Evolutionary conservation across 2,329 filamentous ascomycete species (phyloP).

Genomic region (Dactylellina haptotyla): DNA sequence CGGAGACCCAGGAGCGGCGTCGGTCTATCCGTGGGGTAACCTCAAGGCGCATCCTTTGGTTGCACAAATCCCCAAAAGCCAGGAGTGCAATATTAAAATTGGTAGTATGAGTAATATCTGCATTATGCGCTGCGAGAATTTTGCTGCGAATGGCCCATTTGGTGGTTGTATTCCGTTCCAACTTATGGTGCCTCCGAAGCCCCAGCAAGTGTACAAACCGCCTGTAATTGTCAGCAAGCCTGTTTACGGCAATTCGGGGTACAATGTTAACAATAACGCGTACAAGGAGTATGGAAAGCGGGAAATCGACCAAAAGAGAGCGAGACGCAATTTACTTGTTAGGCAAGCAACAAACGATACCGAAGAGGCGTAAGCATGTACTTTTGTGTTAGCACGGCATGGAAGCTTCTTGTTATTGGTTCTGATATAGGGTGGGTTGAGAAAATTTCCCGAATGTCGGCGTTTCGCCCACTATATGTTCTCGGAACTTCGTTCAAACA

Average conservation of each 20-base stretch:
- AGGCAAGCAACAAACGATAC: too few relatives aligned
- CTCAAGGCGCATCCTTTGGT: background rate
- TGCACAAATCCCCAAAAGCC: background rate
- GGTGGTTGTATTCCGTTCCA: slow-evolving; percentile 71
- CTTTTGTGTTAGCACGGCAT: too few relatives aligned
- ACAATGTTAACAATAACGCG: background rate
- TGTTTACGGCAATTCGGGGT: background rate
- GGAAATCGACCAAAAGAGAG: background rate
- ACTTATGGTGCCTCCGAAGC: slow-evolving; percentile 6
- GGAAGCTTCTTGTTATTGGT: too few relatives aligned
- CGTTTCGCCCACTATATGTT: too few relatives aligned
- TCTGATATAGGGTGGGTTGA: too few relatives aligned
- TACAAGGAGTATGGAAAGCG: slow-evolving; percentile 5
- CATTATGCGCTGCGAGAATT: slow-evolving; percentile 23
- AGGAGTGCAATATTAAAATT: background rate
- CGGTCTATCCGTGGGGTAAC: slow-evolving; percentile 4
- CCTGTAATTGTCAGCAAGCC: background rate
- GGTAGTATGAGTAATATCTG: slow-evolving; percentile 4
- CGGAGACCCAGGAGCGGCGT: background rate
- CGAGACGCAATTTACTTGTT: too few relatives aligned
- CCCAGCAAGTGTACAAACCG: background rate
- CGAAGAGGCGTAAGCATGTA: too few relatives aligned
- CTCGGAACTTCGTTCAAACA: too few relatives aligned
- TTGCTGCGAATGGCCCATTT: slow-evolving; percentile 69
- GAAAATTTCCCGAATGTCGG: too few relatives aligned